These are phyloP conservation scores for Phytophthora boehmeriae DNA, from an alignment of 352 stramenopile species.

Conservation along the genomic window DNA sequence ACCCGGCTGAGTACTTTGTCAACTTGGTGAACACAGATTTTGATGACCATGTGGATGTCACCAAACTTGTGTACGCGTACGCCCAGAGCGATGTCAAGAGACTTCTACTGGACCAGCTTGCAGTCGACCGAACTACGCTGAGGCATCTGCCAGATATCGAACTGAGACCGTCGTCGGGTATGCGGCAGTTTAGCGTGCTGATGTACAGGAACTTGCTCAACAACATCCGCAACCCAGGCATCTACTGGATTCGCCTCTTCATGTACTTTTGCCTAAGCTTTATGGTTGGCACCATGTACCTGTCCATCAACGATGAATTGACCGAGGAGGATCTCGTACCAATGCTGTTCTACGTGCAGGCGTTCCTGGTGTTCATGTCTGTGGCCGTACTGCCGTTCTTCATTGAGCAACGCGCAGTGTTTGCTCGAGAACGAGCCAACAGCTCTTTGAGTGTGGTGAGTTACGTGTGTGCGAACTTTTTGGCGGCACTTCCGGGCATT, in stretches of 20 bases:
- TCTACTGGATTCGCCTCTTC: slow-evolving; percentile 71
- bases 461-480: slow-evolving; percentile 77
- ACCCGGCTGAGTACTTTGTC: slow-evolving; percentile 64
- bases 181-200: slow-evolving; percentile 51
- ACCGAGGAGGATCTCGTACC: slow-evolving; percentile 48
- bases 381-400: slow-evolving; percentile 88
- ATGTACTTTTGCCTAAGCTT: slow-evolving; percentile 77
- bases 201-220: slow-evolving; percentile 65
- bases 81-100: slow-evolving; percentile 19
- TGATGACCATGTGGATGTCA: slow-evolving; percentile 41
- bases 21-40: slow-evolving; percentile 63
- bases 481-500: slow-evolving; percentile 71
- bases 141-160: slow-evolving; percentile 29
- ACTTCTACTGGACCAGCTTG: slow-evolving; percentile 20
- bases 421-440: slow-evolving; percentile 65
- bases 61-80: slow-evolving; percentile 30
- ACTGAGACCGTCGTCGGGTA: slow-evolving; percentile 22
- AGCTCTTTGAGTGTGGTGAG: slow-evolving; percentile 71
- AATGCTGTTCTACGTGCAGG: slow-evolving; percentile 86
- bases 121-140: slow-evolving; percentile 25
- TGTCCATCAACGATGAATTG: slow-evolving; percentile 55
- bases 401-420: slow-evolving; percentile 83
- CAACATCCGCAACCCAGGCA: slow-evolving; percentile 67
- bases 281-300: slow-evolving; percentile 78
- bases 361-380: slow-evolving; percentile 91